Percentiles rank a stretch among this genome's conserved stretches.
phyloP scores from a whole-genome alignment of 768 basidiomycete genomes.

The Strobilomyces dryophilus region DNA sequence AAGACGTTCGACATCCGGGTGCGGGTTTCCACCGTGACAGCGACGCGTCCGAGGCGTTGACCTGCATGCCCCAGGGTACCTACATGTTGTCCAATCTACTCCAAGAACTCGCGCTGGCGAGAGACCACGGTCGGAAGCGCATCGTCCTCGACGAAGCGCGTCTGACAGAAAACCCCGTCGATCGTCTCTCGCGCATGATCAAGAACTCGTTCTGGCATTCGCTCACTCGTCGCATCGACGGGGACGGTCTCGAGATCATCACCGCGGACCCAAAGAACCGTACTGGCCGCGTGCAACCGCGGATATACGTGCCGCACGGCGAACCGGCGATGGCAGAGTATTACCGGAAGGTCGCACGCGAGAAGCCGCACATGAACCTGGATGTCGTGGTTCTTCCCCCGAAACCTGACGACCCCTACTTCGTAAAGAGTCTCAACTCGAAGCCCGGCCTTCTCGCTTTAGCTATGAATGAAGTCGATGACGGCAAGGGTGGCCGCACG shows the following conservation, averaged over 20 bases:
- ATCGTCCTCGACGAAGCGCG: constrained; percentile 99
- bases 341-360: constrained; percentile 84
- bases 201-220: constrained; percentile 98
- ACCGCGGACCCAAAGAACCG: constrained; percentile 98
- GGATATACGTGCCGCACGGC: constrained; percentile 92
- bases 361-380: constrained; percentile 91
- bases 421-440: constrained; percentile 89
- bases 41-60: constrained; percentile 7
- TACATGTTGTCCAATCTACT: constrained; percentile 99
- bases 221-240: constrained; percentile 93
- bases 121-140: constrained; percentile 91
- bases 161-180: constrained; percentile 95
- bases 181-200: constrained; percentile 96
- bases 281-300: constrained; percentile 81
- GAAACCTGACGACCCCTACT: constrained; percentile 81
- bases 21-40: constrained; percentile 21
- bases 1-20: constrained; percentile 96
- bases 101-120: constrained; percentile 96
- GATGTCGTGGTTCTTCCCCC: constrained; percentile 88
- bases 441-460: constrained; percentile 93
- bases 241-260: constrained; percentile 94
- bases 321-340: constrained; percentile 95
- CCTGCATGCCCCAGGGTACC: constrained; percentile 61
- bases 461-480: constrained; percentile 91
- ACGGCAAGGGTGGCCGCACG: constrained; percentile 71